Evolutionary conservation across 441 rosid species (phyloP).

Genomic region (Daphne laureola): DNA sequence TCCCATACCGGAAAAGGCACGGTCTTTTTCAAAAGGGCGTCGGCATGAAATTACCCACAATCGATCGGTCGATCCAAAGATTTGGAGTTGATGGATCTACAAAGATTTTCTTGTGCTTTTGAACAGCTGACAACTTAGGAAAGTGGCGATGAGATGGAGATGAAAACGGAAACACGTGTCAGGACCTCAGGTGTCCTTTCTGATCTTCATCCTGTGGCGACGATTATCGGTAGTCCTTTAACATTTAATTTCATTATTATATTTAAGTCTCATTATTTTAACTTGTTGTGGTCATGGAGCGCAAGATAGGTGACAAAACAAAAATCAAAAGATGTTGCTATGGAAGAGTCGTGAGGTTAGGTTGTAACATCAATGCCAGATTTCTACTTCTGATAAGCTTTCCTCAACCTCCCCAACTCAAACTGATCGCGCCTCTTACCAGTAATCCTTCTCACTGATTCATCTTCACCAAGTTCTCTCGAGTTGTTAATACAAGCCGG

Average conservation of each 20-base stretch:
- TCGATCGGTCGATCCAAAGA: constrained; percentile 10
- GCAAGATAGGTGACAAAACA: constrained; percentile 20
- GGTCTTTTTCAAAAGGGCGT: neutral
- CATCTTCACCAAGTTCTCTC: constrained; percentile 8
- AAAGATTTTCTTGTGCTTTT: too few species aligned
- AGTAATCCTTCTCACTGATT: constrained; percentile 9
- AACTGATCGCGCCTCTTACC: neutral
- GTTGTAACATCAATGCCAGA: constrained; percentile 6
- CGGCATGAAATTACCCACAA: too few species aligned
- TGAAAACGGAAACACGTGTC: too few species aligned
- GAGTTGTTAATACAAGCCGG: neutral
- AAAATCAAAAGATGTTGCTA: constrained; percentile 7
- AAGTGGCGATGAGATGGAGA: too few species aligned
- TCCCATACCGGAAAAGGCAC: constrained; percentile 39
- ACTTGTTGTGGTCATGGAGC: too few species aligned
- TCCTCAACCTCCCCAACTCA: constrained; percentile 10
- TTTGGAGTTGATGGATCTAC: constrained; percentile 7
- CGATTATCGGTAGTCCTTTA: too few species aligned
- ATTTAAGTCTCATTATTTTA: too few species aligned
- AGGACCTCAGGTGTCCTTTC: too few species aligned
- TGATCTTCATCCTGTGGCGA: too few species aligned
- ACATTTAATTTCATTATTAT: too few species aligned
- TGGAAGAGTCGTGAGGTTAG: constrained; percentile 7
- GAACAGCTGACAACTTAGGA: constrained; percentile 11
- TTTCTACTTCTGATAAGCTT: constrained; percentile 9